Conservation (phyloP, 2,329 filamentous ascomycete species). For the Pseudocercospora crystallina region DNA sequence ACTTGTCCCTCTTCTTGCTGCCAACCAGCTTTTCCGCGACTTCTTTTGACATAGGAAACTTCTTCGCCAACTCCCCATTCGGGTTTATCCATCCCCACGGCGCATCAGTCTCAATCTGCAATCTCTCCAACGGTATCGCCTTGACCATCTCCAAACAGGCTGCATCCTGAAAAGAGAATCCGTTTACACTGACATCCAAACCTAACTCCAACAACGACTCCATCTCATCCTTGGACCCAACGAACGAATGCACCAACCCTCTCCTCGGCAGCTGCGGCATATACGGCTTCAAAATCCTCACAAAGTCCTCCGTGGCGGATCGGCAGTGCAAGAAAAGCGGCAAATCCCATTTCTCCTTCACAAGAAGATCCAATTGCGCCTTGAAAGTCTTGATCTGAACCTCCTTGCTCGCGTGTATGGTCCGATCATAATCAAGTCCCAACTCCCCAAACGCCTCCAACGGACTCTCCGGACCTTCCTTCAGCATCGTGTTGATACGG, state of each 20-base stretch:
- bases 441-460: constrained; percentile 52
- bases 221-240: constrained; percentile 45
- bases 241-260: constrained; percentile 44
- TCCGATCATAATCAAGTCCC: constrained; percentile 52
- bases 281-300: constrained; percentile 44
- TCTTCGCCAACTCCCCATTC: constrained; percentile 40
- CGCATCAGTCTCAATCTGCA: constrained; percentile 52
- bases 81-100: constrained; percentile 49
- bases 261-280: constrained; percentile 37
- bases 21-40: constrained; percentile 3
- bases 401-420: constrained; percentile 45
- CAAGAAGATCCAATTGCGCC: constrained; percentile 44
- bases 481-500: constrained; percentile 25
- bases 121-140: constrained; percentile 40
- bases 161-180: constrained; percentile 46
- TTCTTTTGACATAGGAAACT: constrained; percentile 38
- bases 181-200: constrained; percentile 51
- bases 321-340: constrained; percentile 47
- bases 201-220: constrained; percentile 37
- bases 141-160: constrained; percentile 46
- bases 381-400: constrained; percentile 44
- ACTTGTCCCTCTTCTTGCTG: constrained; percentile 54
- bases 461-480: constrained; percentile 19
- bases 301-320: constrained; percentile 46
- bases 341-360: constrained; percentile 34